Conservation (phyloP, 352 stramenopile genomes). For the Phytopythium oedochilum region DNA sequence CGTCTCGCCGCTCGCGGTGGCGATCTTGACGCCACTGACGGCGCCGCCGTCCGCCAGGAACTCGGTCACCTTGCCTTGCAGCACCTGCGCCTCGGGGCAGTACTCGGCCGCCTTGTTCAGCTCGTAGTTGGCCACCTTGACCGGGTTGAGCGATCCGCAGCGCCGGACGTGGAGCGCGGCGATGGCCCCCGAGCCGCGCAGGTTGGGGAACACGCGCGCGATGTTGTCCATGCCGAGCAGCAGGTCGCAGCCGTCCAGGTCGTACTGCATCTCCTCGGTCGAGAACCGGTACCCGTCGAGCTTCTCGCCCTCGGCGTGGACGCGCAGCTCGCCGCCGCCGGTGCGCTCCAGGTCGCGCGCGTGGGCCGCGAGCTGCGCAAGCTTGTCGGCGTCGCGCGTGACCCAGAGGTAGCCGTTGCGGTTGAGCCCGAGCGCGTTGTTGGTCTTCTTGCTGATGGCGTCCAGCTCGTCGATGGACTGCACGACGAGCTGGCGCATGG, state of each 20-base stretch:
- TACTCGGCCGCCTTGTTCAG: constrained; percentile 60
- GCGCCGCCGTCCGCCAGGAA: constrained; percentile 41
- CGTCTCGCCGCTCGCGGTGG: constrained; percentile 39
- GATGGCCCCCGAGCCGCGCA: constrained; percentile 51
- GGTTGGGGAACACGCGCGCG: constrained; percentile 42
- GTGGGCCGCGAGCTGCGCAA: constrained; percentile 42
- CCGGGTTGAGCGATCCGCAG: constrained; percentile 64
- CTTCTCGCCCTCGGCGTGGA: constrained; percentile 32
- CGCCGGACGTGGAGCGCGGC: constrained; percentile 64
- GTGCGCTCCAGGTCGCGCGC: constrained; percentile 43
- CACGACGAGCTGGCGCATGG: constrained; percentile 63
- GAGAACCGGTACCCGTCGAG: constrained; percentile 44
- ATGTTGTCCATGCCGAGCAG: constrained; percentile 64
- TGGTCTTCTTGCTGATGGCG: constrained; percentile 45
- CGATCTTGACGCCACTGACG: constrained; percentile 54
- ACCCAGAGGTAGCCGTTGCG: constrained; percentile 82
- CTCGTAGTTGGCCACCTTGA: constrained; percentile 67
- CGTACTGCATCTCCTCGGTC: constrained; percentile 41
- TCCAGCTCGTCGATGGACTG: constrained; percentile 76
- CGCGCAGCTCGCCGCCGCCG: constrained; percentile 43
- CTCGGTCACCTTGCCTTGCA: constrained; percentile 58
- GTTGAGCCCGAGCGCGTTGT: constrained; percentile 68
- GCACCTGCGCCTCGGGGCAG: constrained; percentile 47
- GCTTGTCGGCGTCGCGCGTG: constrained; percentile 41
- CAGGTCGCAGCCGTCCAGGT: constrained; percentile 62